Evolutionary conservation across 352 stramenopile species (phyloP).

Genomic region (Phytophthora ohioensis): DNA sequence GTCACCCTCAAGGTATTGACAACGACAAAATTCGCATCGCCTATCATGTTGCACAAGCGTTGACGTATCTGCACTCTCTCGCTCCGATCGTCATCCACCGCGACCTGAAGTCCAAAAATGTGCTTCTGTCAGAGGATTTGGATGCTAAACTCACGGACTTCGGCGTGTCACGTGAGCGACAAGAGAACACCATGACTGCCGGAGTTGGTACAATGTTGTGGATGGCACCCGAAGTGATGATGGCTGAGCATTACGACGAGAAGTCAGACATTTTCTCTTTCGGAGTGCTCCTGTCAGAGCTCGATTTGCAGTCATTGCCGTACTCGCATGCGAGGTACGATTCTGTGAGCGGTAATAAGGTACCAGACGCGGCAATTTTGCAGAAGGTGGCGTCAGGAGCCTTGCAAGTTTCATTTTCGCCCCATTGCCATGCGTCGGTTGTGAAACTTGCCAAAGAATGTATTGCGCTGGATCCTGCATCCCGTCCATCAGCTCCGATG

Average conservation of each 20-base stretch:
- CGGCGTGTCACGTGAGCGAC: constrained; percentile 33
- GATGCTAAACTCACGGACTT: constrained; percentile 55
- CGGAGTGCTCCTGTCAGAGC: constrained; percentile 39
- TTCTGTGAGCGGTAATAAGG: constrained; percentile 2
- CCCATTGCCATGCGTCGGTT: neutral
- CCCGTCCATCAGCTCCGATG: constrained; percentile 26
- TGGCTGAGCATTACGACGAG: constrained; percentile 43
- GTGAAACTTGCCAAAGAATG: constrained; percentile 27
- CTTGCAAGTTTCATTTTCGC: constrained; percentile 25
- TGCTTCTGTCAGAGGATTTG: constrained; percentile 38
- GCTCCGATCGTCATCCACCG: constrained; percentile 39
- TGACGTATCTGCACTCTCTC: constrained; percentile 31
- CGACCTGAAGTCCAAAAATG: constrained; percentile 58
- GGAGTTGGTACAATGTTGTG: constrained; percentile 43
- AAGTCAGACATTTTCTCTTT: constrained; percentile 52
- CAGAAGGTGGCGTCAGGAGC: constrained; percentile 24
- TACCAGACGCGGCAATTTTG: constrained; percentile 26
- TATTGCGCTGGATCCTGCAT: constrained; percentile 12
- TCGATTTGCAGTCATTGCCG: constrained; percentile 29
- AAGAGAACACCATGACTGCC: constrained; percentile 43
- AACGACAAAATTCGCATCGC: constrained; percentile 40
- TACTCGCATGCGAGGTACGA: constrained; percentile 31
- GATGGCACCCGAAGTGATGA: constrained; percentile 53
- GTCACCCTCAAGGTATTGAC: constrained; percentile 27
- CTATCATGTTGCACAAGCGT: constrained; percentile 37